phyloP scores from a whole-genome alignment of 176 grass and related monocot genomes.

The Avena eriantha region DNA sequence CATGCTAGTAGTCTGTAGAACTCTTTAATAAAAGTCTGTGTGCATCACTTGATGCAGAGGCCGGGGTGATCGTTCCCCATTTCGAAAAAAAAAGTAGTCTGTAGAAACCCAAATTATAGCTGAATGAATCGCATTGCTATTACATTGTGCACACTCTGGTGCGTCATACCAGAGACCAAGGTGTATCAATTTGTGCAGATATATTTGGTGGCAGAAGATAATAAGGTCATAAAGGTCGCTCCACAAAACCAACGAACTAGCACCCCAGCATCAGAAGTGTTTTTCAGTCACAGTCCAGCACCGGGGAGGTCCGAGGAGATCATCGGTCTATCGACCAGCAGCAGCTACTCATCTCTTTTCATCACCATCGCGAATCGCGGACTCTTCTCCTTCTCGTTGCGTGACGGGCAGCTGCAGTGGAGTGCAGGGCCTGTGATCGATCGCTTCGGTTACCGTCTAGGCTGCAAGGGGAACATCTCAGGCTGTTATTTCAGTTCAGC shows the following conservation, averaged over 20 bases:
- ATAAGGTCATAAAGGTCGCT: constrained; percentile 65
- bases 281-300: constrained; percentile 62
- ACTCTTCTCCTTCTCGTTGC: constrained; percentile 64
- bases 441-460: constrained; percentile 46
- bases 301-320: constrained; percentile 59
- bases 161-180: not conserved
- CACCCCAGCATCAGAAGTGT: constrained; percentile 44
- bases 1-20: no score
- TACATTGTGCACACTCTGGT: not conserved
- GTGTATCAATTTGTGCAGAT: constrained; percentile 49
- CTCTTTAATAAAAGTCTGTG: no score
- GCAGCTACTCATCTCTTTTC: constrained; percentile 56
- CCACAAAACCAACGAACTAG: constrained; percentile 43
- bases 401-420: constrained; percentile 55
- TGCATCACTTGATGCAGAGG: no score
- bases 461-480: constrained; percentile 57
- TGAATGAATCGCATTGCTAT: not conserved
- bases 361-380: constrained; percentile 69
- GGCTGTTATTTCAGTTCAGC: constrained; percentile 79
- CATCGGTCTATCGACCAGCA: constrained; percentile 59
- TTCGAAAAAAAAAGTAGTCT: no score
- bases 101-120: no score
- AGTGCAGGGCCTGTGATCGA: constrained; percentile 60
- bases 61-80: no score
- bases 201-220: constrained; percentile 79